Conservation (phyloP, 345 rosid genomes). For the Moricandia arvensis region DNA sequence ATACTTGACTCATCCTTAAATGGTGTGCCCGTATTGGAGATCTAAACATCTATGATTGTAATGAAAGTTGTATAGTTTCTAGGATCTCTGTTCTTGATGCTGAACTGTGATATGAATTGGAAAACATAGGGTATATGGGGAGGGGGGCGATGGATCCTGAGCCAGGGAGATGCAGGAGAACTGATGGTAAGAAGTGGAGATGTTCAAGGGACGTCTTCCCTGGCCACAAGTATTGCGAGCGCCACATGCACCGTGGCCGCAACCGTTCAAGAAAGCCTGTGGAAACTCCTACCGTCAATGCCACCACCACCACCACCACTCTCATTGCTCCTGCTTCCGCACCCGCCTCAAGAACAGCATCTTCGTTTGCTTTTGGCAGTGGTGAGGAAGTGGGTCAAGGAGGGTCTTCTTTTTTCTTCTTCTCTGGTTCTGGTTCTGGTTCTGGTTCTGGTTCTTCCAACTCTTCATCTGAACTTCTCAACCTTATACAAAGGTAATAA, state of each 20-base stretch:
- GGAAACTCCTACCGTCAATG: constrained; percentile 74
- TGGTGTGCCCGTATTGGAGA: too few relatives aligned
- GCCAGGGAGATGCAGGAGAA: constrained; percentile 97
- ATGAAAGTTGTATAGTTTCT: not conserved
- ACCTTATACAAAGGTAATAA: constrained; percentile 54
- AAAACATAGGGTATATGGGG: constrained; percentile 69
- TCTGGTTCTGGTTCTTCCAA: constrained; percentile 33
- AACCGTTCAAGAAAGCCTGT: constrained; percentile 99
- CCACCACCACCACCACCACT: constrained; percentile 19
- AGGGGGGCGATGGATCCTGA: constrained; percentile 91
- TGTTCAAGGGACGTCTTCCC: constrained; percentile 91
- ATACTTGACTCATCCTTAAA: not conserved
- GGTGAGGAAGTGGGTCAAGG: constrained; percentile 46
- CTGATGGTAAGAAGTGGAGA: constrained; percentile 99
- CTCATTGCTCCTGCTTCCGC: constrained; percentile 39
- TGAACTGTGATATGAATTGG: constrained; percentile 34
- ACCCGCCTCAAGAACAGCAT: constrained; percentile 26
- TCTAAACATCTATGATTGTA: not conserved
- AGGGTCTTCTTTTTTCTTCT: constrained; percentile 39
- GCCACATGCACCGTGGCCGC: constrained; percentile 99
- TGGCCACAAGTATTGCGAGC: constrained; percentile 96
- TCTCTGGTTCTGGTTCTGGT: constrained; percentile 36
- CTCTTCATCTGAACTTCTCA: constrained; percentile 62
- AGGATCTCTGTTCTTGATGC: not conserved
- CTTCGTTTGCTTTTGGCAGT: constrained; percentile 31